Conservation (phyloP, 2,329 filamentous ascomycete genomes). For the Talaromyces sp. region DNA sequence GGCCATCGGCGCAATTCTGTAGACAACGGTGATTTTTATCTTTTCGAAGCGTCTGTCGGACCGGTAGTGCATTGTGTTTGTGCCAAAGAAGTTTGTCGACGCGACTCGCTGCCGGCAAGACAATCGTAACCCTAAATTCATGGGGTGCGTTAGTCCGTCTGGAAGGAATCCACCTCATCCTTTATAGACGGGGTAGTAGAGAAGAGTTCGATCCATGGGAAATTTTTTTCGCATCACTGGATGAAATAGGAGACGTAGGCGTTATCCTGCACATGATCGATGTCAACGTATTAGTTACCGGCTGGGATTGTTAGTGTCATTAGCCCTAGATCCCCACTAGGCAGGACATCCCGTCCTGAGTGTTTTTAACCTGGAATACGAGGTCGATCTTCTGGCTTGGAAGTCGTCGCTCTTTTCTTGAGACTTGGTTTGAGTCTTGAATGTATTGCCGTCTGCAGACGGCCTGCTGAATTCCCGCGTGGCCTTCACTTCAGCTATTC, state of each 20-base stretch:
- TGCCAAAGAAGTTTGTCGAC: not conserved
- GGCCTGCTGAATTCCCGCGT: no score
- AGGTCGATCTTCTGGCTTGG: not conserved
- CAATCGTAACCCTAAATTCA: no score
- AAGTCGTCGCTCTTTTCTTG: not conserved
- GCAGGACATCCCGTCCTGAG: not conserved
- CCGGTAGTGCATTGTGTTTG: constrained; percentile 2
- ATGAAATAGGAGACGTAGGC: no score
- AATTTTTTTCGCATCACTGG: no score
- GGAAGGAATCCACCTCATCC: no score
- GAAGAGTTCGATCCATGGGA: no score
- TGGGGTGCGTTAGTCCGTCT: no score
- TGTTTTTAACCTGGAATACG: not conserved
- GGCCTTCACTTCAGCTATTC: no score
- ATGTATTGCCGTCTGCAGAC: not conserved
- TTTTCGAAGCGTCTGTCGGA: not conserved
- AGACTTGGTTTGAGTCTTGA: not conserved
- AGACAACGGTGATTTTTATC: not conserved
- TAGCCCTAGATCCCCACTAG: not conserved
- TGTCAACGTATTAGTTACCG: no score
- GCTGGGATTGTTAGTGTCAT: not conserved
- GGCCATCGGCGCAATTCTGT: constrained; percentile 19
- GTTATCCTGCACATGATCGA: no score
- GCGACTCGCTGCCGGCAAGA: no score
- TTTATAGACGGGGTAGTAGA: no score